A percentile compares a stretch with the other conserved stretches of the same genome.
Conservation (phyloP, 495 filamentous ascomycete genomes). For the Talaromyces wortmannii region DNA sequence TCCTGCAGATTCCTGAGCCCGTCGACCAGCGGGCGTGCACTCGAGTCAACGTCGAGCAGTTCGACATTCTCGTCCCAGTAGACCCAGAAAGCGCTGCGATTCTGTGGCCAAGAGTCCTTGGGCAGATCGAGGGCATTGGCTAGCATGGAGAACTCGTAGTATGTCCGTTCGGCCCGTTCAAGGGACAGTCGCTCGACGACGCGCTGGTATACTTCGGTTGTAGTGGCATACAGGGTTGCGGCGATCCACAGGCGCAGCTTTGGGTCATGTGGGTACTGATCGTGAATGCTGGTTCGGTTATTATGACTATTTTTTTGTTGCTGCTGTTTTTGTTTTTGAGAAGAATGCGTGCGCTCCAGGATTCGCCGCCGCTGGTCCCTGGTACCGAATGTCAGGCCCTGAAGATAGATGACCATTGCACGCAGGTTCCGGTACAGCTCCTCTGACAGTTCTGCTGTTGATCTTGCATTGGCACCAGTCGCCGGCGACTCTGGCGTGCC, state of each 20-base stretch:
- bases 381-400: conserved; percentile 31
- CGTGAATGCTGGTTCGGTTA: background rate
- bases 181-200: conserved; percentile 30
- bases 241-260: conserved; percentile 27
- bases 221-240: conserved; percentile 33
- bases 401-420: conserved; percentile 29
- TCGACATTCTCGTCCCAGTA: conserved; percentile 34
- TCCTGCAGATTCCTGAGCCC: conserved; percentile 19
- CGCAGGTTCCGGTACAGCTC: conserved; percentile 28
- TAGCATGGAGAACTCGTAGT: conserved; percentile 27
- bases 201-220: conserved; percentile 37
- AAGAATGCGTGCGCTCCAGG: conserved; percentile 20
- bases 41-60: conserved; percentile 20
- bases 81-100: conserved; percentile 28
- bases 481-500: conserved; percentile 17
- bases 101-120: conserved; percentile 22
- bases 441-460: conserved; percentile 16
- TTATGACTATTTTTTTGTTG: background rate
- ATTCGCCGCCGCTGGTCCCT: conserved; percentile 23
- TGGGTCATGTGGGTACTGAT: conserved; percentile 17
- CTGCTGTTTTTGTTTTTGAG: conserved; percentile 5
- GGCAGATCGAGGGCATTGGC: conserved; percentile 21
- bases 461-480: conserved; percentile 2
- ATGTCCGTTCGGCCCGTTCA: conserved; percentile 27
- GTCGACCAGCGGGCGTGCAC: conserved; percentile 26